These are phyloP conservation scores for Cystofilobasidium capitatum DNA, from an alignment of 768 basidiomycete genomes.

Conservation along the genomic window DNA sequence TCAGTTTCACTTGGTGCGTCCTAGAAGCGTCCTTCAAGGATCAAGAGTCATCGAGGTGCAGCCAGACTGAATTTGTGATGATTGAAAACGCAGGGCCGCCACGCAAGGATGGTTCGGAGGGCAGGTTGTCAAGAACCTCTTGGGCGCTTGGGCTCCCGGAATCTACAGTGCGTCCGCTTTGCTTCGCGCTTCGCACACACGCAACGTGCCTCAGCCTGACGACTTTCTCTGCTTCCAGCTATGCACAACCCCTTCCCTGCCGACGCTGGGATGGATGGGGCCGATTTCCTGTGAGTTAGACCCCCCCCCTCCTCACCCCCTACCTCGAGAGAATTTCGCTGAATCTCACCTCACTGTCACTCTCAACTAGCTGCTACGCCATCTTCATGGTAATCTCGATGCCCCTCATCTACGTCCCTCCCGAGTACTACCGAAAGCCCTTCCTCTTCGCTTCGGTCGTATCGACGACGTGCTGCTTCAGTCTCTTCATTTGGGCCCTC, in stretches of 20 bases:
- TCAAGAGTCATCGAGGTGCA: not conserved
- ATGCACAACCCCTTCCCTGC: not conserved
- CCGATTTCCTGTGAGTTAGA: conserved; percentile 31
- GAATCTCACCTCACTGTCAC: too few species aligned
- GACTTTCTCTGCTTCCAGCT: conserved; percentile 14
- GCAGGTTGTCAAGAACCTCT: conserved; percentile 28
- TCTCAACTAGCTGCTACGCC: too few species aligned
- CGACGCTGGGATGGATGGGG: conserved; percentile 23
- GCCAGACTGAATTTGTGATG: not conserved
- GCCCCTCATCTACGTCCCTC: conserved; percentile 29
- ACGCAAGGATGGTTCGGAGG: conserved; percentile 28
- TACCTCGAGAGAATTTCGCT: too few species aligned
- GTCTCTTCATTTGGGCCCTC: conserved; percentile 31
- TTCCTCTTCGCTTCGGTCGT: conserved; percentile 29
- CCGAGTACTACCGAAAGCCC: conserved; percentile 32
- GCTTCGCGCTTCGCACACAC: too few species aligned
- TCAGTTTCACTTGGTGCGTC: conserved; percentile 26
- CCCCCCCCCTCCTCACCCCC: too few species aligned
- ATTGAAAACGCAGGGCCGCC: conserved; percentile 12
- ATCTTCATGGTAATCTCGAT: conserved; percentile 31
- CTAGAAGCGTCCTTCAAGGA: not conserved
- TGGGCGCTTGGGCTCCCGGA: conserved; percentile 20
- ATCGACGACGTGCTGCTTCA: conserved; percentile 26
- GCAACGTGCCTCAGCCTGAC: conserved; percentile 30
- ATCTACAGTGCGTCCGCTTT: conserved; percentile 30